Percentiles rank a stretch among this genome's conserved stretches.
phyloP scores from a whole-genome alignment of 768 basidiomycete genomes.

The Amylocystis lapponica region DNA sequence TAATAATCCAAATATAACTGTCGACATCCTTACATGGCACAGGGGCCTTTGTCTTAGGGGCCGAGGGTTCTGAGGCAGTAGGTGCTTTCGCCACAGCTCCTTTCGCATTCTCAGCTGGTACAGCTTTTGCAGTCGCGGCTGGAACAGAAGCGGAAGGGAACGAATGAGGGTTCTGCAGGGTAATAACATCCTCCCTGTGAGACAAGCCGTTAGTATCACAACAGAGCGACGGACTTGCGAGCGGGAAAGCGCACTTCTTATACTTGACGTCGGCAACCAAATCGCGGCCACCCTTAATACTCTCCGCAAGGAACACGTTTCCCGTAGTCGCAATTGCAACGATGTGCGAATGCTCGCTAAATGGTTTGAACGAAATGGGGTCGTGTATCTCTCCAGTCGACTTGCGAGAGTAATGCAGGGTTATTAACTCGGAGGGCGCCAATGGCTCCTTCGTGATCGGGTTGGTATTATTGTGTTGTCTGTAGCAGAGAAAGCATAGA shows the following conservation, averaged over 20 bases:
- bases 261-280: constrained; percentile 81
- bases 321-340: constrained; percentile 86
- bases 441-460: constrained; percentile 72
- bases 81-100: constrained; percentile 24
- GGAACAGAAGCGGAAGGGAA: constrained; percentile 52
- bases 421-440: constrained; percentile 67
- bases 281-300: constrained; percentile 80
- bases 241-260: constrained; percentile 53
- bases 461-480: constrained; percentile 77
- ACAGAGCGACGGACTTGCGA: constrained; percentile 1
- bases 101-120: constrained; percentile 15
- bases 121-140: constrained; percentile 19
- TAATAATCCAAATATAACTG: no score
- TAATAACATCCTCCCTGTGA: constrained; percentile 80
- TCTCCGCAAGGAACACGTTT: constrained; percentile 91
- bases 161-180: constrained; percentile 87
- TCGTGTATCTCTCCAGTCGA: constrained; percentile 86
- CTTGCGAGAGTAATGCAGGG: constrained; percentile 80
- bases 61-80: constrained; percentile 29
- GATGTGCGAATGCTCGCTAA: constrained; percentile 94
- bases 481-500: constrained; percentile 21
- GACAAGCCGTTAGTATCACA: constrained; percentile 1
- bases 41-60: constrained; percentile 45
- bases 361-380: constrained; percentile 96
- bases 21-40: constrained; percentile 71